Conservation (phyloP, 2,329 filamentous ascomycete species). For the Trichoderma arundinaceum region DNA sequence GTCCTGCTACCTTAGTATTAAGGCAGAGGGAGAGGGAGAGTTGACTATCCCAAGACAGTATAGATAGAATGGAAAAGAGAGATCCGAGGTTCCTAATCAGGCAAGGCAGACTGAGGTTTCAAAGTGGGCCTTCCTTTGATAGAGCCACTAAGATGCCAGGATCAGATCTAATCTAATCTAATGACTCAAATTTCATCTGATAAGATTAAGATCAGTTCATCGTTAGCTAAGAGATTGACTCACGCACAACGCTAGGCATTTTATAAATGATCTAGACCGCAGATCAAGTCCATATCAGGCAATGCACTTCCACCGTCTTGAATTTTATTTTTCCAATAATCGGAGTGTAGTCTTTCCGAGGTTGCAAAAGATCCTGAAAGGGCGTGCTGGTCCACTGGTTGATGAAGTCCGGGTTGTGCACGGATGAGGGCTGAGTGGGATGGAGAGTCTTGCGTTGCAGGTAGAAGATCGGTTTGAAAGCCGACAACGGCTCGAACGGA, state of each 20-base stretch:
- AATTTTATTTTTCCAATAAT: background rate
- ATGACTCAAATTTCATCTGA: slow-evolving; percentile 22
- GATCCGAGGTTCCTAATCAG: background rate
- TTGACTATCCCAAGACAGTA: background rate
- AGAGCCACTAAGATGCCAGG: background rate
- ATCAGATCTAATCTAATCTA: slow-evolving; percentile 27
- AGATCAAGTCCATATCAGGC: slow-evolving; percentile 4
- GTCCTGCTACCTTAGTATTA: background rate
- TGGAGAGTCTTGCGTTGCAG: background rate
- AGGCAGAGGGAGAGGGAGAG: background rate
- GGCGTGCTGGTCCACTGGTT: slow-evolving; percentile 3
- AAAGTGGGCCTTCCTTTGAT: background rate
- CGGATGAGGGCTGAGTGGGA: background rate
- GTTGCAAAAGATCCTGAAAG: background rate
- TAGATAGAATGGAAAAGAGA: background rate
- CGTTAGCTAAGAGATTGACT: slow-evolving; percentile 20
- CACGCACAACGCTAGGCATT: background rate
- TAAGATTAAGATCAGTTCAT: slow-evolving; percentile 26
- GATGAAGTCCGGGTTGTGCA: background rate
- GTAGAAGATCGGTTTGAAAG: background rate
- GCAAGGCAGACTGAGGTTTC: background rate
- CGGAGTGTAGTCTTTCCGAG: background rate
- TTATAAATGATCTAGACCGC: slow-evolving; percentile 15
- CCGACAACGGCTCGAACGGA: background rate
- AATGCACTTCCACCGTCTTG: background rate